Conservation (phyloP, 352 stramenopile genomes). For the Halophytophthora polymorphica region DNA sequence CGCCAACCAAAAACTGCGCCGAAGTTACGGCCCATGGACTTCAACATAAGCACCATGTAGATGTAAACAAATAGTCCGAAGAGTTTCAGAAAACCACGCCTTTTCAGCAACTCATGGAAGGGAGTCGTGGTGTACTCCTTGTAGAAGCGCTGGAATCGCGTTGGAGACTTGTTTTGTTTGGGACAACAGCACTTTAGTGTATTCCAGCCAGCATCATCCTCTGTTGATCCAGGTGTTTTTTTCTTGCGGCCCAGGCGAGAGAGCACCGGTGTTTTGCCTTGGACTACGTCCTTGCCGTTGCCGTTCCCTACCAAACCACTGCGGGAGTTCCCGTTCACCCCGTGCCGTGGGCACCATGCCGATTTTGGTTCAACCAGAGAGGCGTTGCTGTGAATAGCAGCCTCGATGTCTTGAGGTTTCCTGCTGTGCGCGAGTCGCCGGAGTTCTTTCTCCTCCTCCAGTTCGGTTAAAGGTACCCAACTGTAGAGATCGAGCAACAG, state of each 20-base stretch:
- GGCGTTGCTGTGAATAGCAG: conserved; percentile 55
- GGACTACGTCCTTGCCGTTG: no score
- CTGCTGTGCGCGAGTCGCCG: conserved; percentile 26
- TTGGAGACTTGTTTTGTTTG: no score
- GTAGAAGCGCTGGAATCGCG: conserved; percentile 24
- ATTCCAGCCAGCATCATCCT: no score
- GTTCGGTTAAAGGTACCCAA: conserved; percentile 47
- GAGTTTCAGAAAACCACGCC: conserved; percentile 40
- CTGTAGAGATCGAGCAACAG: conserved; percentile 58
- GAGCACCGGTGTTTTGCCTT: no score
- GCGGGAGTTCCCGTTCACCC: conserved; percentile 1
- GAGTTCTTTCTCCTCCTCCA: conserved; percentile 28
- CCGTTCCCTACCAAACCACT: neutral
- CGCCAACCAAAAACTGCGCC: conserved; percentile 41
- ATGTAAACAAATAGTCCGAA: conserved; percentile 46
- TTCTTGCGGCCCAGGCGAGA: no score
- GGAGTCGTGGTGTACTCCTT: conserved; percentile 33
- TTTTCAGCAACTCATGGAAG: conserved; percentile 33
- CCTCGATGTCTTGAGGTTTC: conserved; percentile 34
- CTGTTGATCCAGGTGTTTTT: no score
- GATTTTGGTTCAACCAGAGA: conserved; percentile 29
- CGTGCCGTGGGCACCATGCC: conserved; percentile 2
- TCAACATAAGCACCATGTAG: conserved; percentile 48
- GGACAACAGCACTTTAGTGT: no score
- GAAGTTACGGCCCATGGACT: conserved; percentile 39